Percentiles rank a stretch among this genome's conserved stretches.
phyloP scores from a whole-genome alignment of 2,329 filamentous ascomycete genomes.

The Rhynchosporium secalis region DNA sequence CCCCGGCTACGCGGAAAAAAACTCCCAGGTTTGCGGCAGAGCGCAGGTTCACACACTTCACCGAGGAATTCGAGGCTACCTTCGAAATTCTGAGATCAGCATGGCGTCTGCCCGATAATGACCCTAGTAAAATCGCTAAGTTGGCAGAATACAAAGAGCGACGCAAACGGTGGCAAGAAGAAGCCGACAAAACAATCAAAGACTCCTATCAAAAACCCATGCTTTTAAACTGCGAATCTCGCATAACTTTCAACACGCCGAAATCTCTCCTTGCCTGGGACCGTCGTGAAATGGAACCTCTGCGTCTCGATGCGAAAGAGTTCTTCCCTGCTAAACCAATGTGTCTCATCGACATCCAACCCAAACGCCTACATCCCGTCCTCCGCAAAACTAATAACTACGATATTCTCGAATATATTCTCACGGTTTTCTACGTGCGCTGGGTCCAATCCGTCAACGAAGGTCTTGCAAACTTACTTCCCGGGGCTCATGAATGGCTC shows the following conservation, averaged over 20 bases:
- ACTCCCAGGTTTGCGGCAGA: too few relatives aligned
- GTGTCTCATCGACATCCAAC: slow-evolving; percentile 66
- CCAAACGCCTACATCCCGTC: slow-evolving; percentile 52
- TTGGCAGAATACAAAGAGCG: not conserved
- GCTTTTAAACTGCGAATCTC: not conserved
- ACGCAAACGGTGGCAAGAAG: not conserved
- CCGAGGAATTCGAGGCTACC: too few relatives aligned
- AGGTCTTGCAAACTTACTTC: slow-evolving; percentile 55
- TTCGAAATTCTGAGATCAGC: too few relatives aligned
- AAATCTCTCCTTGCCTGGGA: slow-evolving; percentile 66
- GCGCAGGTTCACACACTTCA: too few relatives aligned
- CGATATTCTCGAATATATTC: slow-evolving; percentile 55
- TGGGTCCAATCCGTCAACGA: slow-evolving; percentile 43
- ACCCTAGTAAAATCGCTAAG: not conserved
- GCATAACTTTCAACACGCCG: slow-evolving; percentile 46
- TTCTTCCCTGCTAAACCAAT: slow-evolving; percentile 63
- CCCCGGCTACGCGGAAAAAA: not conserved
- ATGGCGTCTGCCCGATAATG: not conserved
- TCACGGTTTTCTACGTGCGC: slow-evolving; percentile 44
- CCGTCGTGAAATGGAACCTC: slow-evolving; percentile 67
- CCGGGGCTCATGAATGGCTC: slow-evolving; percentile 59
- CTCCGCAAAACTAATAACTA: slow-evolving; percentile 47
- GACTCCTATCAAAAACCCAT: not conserved
- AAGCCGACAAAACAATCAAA: not conserved
- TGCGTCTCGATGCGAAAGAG: slow-evolving; percentile 58